These are phyloP conservation scores for Backusella australiensis DNA, from an alignment of 192 early-diverging fungal genomes.

Conservation along the genomic window DNA sequence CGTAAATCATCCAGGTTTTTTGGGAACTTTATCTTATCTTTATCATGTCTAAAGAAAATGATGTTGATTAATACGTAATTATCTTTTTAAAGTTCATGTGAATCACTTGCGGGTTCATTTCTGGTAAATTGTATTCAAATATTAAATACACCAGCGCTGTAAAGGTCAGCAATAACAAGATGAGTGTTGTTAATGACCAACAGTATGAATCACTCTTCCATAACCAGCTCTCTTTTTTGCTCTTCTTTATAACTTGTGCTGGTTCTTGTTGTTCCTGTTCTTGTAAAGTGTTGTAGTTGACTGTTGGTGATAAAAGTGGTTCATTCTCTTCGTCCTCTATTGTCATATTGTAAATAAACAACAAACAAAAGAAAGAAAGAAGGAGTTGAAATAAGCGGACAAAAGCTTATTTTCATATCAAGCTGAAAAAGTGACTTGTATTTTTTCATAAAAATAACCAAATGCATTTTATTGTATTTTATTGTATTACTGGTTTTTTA, in stretches of 20 bases:
- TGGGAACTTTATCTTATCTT: slow-evolving; percentile 47
- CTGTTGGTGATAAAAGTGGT: background rate
- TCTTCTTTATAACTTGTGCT: background rate
- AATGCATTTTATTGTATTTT: background rate
- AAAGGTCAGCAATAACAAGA: slow-evolving; percentile 18
- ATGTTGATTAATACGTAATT: background rate
- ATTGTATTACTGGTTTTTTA: too few relatives aligned
- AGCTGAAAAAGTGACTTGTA: background rate
- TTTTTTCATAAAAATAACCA: background rate
- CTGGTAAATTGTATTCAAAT: slow-evolving; percentile 30
- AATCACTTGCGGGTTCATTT: slow-evolving; percentile 27
- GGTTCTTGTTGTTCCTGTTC: background rate
- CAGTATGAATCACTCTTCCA: slow-evolving; percentile 33
- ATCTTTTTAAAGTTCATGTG: background rate
- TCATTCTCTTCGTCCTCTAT: background rate
- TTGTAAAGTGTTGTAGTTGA: background rate
- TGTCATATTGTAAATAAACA: background rate
- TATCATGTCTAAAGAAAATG: slow-evolving; percentile 39
- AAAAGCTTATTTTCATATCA: background rate
- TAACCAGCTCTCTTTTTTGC: slow-evolving; percentile 8
- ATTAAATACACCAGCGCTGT: slow-evolving; percentile 23
- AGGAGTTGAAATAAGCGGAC: background rate
- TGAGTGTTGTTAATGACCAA: slow-evolving; percentile 27
- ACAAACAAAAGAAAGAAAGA: background rate
- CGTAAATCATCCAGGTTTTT: slow-evolving; percentile 49